These are phyloP conservation scores for Tricholoma terreum DNA, from an alignment of 768 basidiomycete genomes.

Conservation along the genomic window DNA sequence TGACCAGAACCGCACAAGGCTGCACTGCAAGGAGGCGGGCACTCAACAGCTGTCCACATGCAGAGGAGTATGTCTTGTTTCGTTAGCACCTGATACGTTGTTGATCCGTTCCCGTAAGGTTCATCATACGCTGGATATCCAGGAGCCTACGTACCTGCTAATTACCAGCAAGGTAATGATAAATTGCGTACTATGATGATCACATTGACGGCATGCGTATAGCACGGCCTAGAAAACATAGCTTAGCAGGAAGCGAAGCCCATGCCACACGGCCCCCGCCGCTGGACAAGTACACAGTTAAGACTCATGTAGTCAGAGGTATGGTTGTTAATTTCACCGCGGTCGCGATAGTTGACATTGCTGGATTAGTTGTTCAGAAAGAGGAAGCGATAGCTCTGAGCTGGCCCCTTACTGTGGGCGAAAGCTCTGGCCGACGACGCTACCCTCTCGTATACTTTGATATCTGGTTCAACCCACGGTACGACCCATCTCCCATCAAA, in stretches of 20 bases:
- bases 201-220: neutral
- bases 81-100: neutral
- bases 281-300: neutral
- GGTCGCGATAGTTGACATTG: neutral
- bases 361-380: slow-evolving; percentile 7
- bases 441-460: slow-evolving; percentile 12
- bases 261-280: neutral
- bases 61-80: slow-evolving; percentile 19
- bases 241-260: neutral
- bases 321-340: neutral
- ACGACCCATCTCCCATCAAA: slow-evolving; percentile 4
- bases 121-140: slow-evolving; percentile 6
- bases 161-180: slow-evolving; percentile 1
- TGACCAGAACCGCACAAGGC: slow-evolving; percentile 10
- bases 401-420: slow-evolving; percentile 14
- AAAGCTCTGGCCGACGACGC: neutral
- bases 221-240: slow-evolving; percentile 7
- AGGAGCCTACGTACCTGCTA: neutral
- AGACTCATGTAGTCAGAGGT: slow-evolving; percentile 6
- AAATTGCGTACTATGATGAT: neutral
- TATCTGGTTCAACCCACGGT: slow-evolving; percentile 8
- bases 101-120: neutral
- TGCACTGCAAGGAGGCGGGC: slow-evolving; percentile 14
- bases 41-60: slow-evolving; percentile 9
- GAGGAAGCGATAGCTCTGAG: slow-evolving; percentile 8